Base-by-base conservation (phyloP, 1,284 basidiomycete genomes). In the Ganoderma resinaceum region DNA sequence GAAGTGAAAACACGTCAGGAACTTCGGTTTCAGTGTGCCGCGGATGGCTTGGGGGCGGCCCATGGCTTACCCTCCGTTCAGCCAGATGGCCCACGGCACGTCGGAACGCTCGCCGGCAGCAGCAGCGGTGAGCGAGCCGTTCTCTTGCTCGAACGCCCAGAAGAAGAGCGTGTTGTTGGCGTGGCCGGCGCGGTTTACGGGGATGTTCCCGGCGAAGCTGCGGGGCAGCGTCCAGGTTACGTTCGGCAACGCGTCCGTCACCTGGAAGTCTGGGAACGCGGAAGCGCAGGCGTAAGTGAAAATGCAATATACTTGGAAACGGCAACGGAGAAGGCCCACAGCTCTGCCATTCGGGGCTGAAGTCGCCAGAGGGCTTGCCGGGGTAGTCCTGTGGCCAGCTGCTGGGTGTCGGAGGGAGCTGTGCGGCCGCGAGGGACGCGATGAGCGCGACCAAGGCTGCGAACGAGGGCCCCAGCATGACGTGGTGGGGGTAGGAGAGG, bases 91-190 rank as follows among this genome's bases (percentile, higher is more conserved):
- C 91, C 91, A 92, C 5, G 91, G 91, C 38, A 86, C 81, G 26
- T 81, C 76, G 66, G 80, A 75, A 23, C 75, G 75, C 46, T 74
- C 72, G 35, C 72, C 69, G 18, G 75, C 75, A 29, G 75, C 75
- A 29, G 72, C 67, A 5, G 79, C 76, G 9, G 89, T 90, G 67
- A 93, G 78, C 1, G 91, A 92, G 5, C 90, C 90, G 16, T 82
- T 76, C 5, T 80, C 80, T 42, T 86, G 87, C 76, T 93, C 91
- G 72, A 89, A 87, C 3, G 83, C 91, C 84, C 87, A 87, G 78
- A 93, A 93, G 80, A 92, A 93, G 3, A 93, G 80, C 0, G 91
- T 91, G 69, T 92, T 82, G 69, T 92, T 91, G 0, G 89, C 88
- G 20, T 81, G 77, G 31, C 66, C 72, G 12, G 71, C 65, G 46